Evolutionary conservation across 768 basidiomycete species (phyloP), one percentile per base, ranked within the genome.

Genomic region (Porphyrellus cyaneotinctus): DNA sequence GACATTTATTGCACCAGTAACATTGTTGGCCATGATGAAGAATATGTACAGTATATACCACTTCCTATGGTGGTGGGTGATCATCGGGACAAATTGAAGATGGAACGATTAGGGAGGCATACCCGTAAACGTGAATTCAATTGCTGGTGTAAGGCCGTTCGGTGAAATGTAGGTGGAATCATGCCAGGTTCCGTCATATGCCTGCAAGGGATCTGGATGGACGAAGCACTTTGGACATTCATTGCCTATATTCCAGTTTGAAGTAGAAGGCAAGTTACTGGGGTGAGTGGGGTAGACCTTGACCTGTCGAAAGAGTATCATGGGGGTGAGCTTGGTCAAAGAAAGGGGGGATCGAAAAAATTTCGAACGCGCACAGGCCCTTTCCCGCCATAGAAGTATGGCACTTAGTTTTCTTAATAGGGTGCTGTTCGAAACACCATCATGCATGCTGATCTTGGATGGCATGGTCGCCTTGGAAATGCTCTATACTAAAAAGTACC

Each of bases 111-210:
- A 2, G 7, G 6, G 20, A 28, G 26, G 26, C 58, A 4, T 35
- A 46, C 62, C 62, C 24, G 35, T 49, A 6, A 58, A 63, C 11
- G 46, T 43, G n/a, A 63, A 49, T 4, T 54, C 12, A 12, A 64
- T 32, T 3, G 11, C 14, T 36, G 23, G 55, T 8, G 24, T 12
- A 37, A 11, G 15, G 0, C 9, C 20, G 3, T 15, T 26, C 6
- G 2, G 2, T 2, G 37, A 23, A 37, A 1, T 0, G 15, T 9
- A 58, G 6, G 51, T 63, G 3, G 46, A 0, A 6, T 57, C 61
- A 15, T 63, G 62, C 62, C 62, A 63, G 37, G 62, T 63, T 2
- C 33, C 52, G 5, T 60, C 23, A 26, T 60, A 53, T 2, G 39
- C 58, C 18, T 3, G 14, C 2, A 49, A 17, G 4, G 53, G 33